phyloP scores from a whole-genome alignment of 805 yeast genomes.

The Cyberlindnera amylophila region DNA sequence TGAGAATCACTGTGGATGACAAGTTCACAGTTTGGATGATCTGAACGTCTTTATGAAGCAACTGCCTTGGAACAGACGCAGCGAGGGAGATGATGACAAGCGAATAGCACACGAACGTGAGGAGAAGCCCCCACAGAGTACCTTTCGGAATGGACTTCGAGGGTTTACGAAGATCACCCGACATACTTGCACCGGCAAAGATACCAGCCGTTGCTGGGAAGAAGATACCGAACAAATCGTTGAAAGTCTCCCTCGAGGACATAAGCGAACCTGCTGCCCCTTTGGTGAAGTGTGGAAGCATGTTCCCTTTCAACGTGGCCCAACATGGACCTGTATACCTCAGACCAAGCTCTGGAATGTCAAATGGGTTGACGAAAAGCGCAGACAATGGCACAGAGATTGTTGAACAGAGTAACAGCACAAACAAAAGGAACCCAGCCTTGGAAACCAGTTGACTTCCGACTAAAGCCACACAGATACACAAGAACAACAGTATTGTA shows the following conservation, averaged over 20 bases:
- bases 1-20: constrained; percentile 60
- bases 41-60: constrained; percentile 75
- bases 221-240: constrained; percentile 87
- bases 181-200: constrained; percentile 98
- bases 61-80: constrained; percentile 69
- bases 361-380: constrained; percentile 60
- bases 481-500: constrained; percentile 59
- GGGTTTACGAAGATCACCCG: constrained; percentile 86
- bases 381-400: constrained; percentile 79
- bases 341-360: constrained; percentile 43
- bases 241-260: constrained; percentile 64
- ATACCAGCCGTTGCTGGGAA: constrained; percentile 99
- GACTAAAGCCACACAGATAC: constrained; percentile 72
- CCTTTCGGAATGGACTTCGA: constrained; percentile 90
- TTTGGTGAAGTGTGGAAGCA: constrained; percentile 75
- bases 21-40: constrained; percentile 79
- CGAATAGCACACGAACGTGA: constrained; percentile 75
- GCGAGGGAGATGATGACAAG: constrained; percentile 83
- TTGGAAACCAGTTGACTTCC: constrained; percentile 80
- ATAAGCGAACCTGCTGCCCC: constrained; percentile 90
- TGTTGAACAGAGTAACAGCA: constrained; percentile 65
- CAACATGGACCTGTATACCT: constrained; percentile 72
- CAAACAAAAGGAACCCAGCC: constrained; percentile 74
- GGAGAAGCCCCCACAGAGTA: constrained; percentile 76
- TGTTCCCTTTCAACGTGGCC: constrained; percentile 59